These are phyloP conservation scores for Boletus subparvulus DNA, from an alignment of 768 basidiomycete species.

Conservation along the genomic window DNA sequence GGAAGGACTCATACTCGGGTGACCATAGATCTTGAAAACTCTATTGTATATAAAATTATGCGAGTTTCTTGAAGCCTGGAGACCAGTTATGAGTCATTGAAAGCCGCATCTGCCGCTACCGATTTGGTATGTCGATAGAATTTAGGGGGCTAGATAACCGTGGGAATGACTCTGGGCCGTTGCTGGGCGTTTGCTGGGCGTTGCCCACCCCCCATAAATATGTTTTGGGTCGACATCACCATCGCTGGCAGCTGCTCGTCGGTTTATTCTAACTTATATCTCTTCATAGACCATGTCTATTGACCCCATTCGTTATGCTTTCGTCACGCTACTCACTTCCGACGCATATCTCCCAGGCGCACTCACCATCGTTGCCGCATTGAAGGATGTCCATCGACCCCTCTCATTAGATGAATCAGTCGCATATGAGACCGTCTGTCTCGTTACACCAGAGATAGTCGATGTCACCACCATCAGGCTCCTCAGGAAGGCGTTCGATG, in stretches of 20 bases:
- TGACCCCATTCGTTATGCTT: constrained; percentile 56
- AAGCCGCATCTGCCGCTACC: no score
- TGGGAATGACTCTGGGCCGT: no score
- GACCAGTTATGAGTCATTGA: no score
- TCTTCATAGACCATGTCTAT: constrained; percentile 46
- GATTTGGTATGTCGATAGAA: no score
- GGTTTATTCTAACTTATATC: constrained; percentile 21
- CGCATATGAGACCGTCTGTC: constrained; percentile 72
- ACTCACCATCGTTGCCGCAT: constrained; percentile 79
- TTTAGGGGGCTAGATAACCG: no score
- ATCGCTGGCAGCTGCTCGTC: neutral
- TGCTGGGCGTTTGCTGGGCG: no score
- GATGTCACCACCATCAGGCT: constrained; percentile 78
- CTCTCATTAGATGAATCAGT: constrained; percentile 45
- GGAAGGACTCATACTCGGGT: no score
- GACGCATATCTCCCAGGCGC: constrained; percentile 93
- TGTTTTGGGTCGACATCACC: neutral
- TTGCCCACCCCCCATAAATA: no score
- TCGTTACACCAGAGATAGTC: constrained; percentile 93
- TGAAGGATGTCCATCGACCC: constrained; percentile 67
- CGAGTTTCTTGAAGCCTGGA: no score
- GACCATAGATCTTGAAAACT: no score
- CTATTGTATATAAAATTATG: no score
- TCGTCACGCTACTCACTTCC: constrained; percentile 91
- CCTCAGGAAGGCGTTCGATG: constrained; percentile 75